Evolutionary conservation across 2,329 filamentous ascomycete species (phyloP), one percentile per base, ranked within the genome.

Genomic region (Nothomitra cinnamomea): DNA sequence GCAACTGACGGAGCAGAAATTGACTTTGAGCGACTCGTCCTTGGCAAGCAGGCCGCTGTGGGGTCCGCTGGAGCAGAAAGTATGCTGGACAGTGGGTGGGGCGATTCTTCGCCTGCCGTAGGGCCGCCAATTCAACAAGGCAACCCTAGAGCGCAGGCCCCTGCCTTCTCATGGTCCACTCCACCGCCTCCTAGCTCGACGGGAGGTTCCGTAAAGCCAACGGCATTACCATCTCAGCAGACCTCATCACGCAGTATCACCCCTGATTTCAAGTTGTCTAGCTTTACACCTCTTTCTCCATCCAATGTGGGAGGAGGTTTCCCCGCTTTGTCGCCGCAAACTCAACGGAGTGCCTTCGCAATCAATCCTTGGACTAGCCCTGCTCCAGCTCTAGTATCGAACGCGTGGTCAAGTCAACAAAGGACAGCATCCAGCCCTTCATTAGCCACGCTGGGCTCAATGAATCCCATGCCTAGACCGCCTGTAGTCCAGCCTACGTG

Each of bases 21-120:
- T 55, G 87, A 94, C 62, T 98, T 96, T 62, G 89, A 95, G 65
- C 79, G 79, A 1, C 78, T 98, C 1, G 89, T 98, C 52, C 87
- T 94, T 62, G 90, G 90, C 7, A 79, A 78, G 54, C 70, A 73
- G n/a, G 60, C 61, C 38, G 48, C 67, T 62, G 25, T 66, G 63
- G 54, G 52, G 13, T 43, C 55, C 21, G 22, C 53, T 41, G n/a
- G 62, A 60, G 53, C 57, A 51, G 62, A 62, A 24, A 64, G 65
- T 53, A 62, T 64, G 60, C 57, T 61, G 61, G 56, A 63, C 61
- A 58, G 53, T 17, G 47, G 50, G 36, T 52, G 53, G 43, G 55
- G 51, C 49, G 60, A 58, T 52, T 56, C 58, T 10, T 49, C 64
- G 50, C 57, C 64, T 62, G 15, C 19, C 19, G 48, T 17, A 42